These are phyloP conservation scores for Phytophthora pinifolia DNA, from an alignment of 352 stramenopile species.

Conservation along the genomic window DNA sequence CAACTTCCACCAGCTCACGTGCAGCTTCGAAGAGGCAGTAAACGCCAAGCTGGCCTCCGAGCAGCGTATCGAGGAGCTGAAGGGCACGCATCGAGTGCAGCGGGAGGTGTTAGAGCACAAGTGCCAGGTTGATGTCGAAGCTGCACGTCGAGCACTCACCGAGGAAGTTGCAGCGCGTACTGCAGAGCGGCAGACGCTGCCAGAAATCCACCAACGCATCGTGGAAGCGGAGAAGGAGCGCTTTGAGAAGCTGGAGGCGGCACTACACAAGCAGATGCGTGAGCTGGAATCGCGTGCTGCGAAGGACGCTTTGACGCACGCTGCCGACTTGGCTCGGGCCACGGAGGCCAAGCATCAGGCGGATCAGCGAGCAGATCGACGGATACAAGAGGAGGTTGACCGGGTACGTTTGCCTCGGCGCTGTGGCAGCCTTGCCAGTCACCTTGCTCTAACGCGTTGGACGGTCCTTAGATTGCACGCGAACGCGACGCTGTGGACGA, in stretches of 20 bases:
- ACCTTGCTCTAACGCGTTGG: constrained; percentile 2
- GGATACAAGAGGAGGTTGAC: constrained; percentile 62
- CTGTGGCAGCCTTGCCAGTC: background rate
- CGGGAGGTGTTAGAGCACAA: constrained; percentile 65
- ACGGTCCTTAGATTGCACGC: constrained; percentile 42
- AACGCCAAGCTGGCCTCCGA: constrained; percentile 47
- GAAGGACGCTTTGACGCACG: constrained; percentile 40
- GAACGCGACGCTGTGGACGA: constrained; percentile 75
- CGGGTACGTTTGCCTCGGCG: constrained; percentile 25
- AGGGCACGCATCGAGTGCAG: constrained; percentile 46
- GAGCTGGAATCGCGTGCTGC: constrained; percentile 52
- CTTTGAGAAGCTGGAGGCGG: constrained; percentile 59
- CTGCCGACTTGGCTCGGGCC: constrained; percentile 43
- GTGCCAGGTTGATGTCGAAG: constrained; percentile 50
- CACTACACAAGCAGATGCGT: constrained; percentile 47
- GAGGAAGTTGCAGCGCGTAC: constrained; percentile 41
- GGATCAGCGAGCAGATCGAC: constrained; percentile 59
- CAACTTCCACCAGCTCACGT: constrained; percentile 70
- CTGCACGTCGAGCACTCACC: constrained; percentile 36
- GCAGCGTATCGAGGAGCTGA: constrained; percentile 48
- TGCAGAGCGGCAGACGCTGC: constrained; percentile 57
- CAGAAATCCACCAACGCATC: constrained; percentile 53
- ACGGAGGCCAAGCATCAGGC: constrained; percentile 34
- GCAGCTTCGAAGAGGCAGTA: constrained; percentile 61
- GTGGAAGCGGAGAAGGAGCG: constrained; percentile 66